phyloP scores from a whole-genome alignment of 257 asterid species.

The Cruciata laevipes region DNA sequence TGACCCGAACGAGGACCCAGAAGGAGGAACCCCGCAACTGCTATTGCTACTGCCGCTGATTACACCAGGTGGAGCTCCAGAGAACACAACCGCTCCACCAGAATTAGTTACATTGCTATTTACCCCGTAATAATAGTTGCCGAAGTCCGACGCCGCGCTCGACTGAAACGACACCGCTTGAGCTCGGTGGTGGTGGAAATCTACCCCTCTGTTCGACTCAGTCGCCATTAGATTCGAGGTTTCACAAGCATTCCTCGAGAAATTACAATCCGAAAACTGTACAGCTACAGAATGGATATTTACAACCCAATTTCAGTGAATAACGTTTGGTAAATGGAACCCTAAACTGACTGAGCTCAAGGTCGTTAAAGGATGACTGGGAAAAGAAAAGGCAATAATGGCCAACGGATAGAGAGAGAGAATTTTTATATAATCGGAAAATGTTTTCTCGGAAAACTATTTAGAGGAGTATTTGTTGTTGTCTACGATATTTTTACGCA shows the following conservation, averaged over 20 bases:
- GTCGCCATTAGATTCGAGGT: conserved; percentile 37
- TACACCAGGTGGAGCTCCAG: conserved; percentile 21
- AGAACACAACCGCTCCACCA: conserved; percentile 39
- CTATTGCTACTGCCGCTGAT: conserved; percentile 11
- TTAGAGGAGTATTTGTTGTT: too few relatives aligned
- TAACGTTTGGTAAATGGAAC: conserved; percentile 6
- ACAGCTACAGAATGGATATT: not conserved
- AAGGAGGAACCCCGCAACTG: conserved; percentile 29
- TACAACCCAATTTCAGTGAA: not conserved
- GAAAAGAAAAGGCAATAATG: not conserved
- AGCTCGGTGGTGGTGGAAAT: conserved; percentile 21
- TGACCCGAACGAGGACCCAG: conserved; percentile 25
- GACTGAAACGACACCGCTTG: conserved; percentile 38
- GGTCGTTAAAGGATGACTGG: not conserved
- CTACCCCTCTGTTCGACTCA: conserved; percentile 51
- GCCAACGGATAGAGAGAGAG: not conserved
- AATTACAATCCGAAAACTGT: not conserved
- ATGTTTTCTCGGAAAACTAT: too few relatives aligned
- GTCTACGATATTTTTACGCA: too few relatives aligned
- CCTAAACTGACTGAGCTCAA: conserved; percentile 6
- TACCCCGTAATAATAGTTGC: conserved; percentile 30
- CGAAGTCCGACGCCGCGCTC: conserved; percentile 13
- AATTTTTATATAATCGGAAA: not conserved
- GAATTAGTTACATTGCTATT: conserved; percentile 13
- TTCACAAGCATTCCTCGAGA: not conserved